Conservation (phyloP, 306 rosid species). For the Benincasa hispida region DNA sequence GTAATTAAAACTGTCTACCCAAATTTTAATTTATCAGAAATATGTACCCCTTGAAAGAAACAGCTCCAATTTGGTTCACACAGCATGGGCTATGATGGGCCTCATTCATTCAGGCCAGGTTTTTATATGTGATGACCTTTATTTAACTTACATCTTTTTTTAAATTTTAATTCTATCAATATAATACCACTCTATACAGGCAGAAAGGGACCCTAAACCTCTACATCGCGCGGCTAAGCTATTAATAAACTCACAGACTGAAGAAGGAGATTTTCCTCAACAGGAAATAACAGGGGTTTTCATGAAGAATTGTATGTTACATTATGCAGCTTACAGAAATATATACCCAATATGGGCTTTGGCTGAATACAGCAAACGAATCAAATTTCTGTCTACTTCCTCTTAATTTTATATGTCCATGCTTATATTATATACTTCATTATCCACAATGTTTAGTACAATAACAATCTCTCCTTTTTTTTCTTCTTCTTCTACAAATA, state of each 20-base stretch:
- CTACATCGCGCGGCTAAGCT: conserved; percentile 47
- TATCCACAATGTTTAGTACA: too few relatives aligned
- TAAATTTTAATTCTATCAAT: neutral
- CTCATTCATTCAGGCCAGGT: conserved; percentile 50
- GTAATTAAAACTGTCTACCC: too few relatives aligned
- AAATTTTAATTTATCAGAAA: conserved; percentile 5
- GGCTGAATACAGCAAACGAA: conserved; percentile 39
- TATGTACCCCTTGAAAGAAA: conserved; percentile 38
- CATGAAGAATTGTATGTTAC: conserved; percentile 48
- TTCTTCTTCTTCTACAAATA: too few relatives aligned
- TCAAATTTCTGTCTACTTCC: conserved; percentile 28
- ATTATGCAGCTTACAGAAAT: conserved; percentile 50
- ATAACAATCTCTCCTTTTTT: too few relatives aligned
- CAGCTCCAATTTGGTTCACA: conserved; percentile 49
- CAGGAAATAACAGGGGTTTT: conserved; percentile 49
- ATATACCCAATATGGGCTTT: conserved; percentile 56
- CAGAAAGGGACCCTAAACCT: conserved; percentile 41
- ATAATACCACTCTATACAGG: conserved; percentile 14
- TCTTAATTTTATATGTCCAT: neutral
- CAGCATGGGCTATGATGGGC: conserved; percentile 66
- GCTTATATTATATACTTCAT: too few relatives aligned
- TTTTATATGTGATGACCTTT: neutral
- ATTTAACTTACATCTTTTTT: too few relatives aligned
- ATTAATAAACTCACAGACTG: conserved; percentile 43
- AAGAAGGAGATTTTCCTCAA: conserved; percentile 62